Percentiles rank a stretch among this genome's conserved stretches.
Conservation (phyloP, 139 green algal genomes). For the Dunaliella primolecta region DNA sequence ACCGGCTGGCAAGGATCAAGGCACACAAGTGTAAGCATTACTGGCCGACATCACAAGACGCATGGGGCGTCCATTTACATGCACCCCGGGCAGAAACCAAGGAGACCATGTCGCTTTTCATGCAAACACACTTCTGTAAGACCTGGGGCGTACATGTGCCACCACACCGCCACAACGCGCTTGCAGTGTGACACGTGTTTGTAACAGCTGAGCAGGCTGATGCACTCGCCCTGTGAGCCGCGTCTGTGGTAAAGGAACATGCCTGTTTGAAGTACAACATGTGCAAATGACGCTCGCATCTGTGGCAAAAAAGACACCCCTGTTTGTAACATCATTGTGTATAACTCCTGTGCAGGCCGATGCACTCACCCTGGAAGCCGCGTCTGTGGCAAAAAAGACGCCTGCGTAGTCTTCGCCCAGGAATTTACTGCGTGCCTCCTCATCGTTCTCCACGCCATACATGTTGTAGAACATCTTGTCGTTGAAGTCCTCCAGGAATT, state of each 20-base stretch:
- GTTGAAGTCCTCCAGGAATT: slow-evolving; percentile 37
- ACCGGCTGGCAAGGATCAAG: too few relatives aligned
- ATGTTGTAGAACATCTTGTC: slow-evolving; percentile 83
- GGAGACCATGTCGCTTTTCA: too few relatives aligned
- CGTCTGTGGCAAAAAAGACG: slow-evolving; percentile 30
- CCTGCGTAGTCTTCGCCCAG: slow-evolving; percentile 50
- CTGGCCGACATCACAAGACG: too few relatives aligned
- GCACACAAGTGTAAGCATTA: too few relatives aligned
- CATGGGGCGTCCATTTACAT: too few relatives aligned
- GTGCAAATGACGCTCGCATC: neutral
- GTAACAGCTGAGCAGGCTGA: neutral
- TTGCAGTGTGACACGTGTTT: neutral
- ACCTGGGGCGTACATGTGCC: slow-evolving; percentile 42
- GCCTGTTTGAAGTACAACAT: neutral
- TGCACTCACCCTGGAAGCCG: neutral
- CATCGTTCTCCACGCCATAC: slow-evolving; percentile 60
- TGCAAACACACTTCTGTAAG: slow-evolving; percentile 15
- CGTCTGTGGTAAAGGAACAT: neutral
- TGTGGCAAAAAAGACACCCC: slow-evolving; percentile 28
- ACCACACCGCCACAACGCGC: slow-evolving; percentile 5
- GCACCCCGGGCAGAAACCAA: too few relatives aligned
- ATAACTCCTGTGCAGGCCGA: neutral
- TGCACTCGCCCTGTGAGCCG: neutral
- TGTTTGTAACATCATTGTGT: neutral
- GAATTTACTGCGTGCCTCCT: slow-evolving; percentile 51